These are phyloP conservation scores for Oidiodendron maius DNA, from an alignment of 495 filamentous ascomycete species.

Conservation along the genomic window DNA sequence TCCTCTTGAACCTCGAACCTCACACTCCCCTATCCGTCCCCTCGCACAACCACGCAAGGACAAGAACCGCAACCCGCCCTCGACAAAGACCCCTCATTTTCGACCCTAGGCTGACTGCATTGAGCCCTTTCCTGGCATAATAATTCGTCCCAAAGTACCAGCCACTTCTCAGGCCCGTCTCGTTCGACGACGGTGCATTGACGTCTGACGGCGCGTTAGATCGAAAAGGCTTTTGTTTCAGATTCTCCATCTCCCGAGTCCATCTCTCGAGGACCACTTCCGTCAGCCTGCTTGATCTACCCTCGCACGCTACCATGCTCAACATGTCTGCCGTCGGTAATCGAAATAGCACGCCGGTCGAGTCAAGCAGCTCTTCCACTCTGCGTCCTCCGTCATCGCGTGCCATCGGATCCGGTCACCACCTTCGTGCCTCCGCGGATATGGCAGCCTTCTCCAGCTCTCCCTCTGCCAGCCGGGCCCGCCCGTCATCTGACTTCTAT, in stretches of 20 bases:
- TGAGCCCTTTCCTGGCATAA: slow-evolving; percentile 12
- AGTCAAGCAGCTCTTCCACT: slow-evolving; percentile 73
- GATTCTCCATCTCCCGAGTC: slow-evolving; percentile 16
- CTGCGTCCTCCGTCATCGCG: slow-evolving; percentile 87
- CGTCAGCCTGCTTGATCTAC: slow-evolving; percentile 15
- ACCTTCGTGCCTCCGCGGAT: slow-evolving; percentile 91
- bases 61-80: background rate
- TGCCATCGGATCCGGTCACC: slow-evolving; percentile 71
- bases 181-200: slow-evolving; percentile 19
- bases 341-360: slow-evolving; percentile 88
- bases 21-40: background rate
- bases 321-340: slow-evolving; percentile 72
- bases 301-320: slow-evolving; percentile 30
- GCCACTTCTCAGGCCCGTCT: slow-evolving; percentile 5
- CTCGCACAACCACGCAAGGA: background rate
- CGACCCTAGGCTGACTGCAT: slow-evolving; percentile 10
- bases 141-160: slow-evolving; percentile 14
- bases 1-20: background rate
- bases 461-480: slow-evolving; percentile 73
- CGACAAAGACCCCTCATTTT: background rate
- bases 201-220: slow-evolving; percentile 13
- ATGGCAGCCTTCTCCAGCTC: slow-evolving; percentile 82
- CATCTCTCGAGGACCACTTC: slow-evolving; percentile 4
- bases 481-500: slow-evolving; percentile 92
- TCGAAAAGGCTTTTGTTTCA: slow-evolving; percentile 22